These are phyloP conservation scores for Sphagnum fallax DNA, from an alignment of 228 moss, liverwort and hornwort genomes.

Conservation along the genomic window DNA sequence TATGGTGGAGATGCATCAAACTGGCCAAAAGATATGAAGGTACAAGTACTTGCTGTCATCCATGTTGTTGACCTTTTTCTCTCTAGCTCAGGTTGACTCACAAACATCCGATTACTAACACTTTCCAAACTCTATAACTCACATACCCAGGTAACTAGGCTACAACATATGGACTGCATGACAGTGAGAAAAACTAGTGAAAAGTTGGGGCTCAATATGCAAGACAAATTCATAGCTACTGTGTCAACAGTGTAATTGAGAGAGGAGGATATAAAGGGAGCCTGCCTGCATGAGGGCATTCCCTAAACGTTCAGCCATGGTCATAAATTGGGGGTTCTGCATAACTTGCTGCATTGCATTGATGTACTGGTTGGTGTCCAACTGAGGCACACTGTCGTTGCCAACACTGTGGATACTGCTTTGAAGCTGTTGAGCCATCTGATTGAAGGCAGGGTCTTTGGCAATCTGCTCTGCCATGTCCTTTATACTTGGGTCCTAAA, in stretches of 20 bases:
- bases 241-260: not conserved
- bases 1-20: no score
- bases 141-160: no score
- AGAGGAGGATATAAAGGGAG: not conserved
- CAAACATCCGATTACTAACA: no score
- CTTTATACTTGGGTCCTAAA: constrained; percentile 93
- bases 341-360: constrained; percentile 99
- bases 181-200: no score
- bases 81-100: no score
- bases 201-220: no score
- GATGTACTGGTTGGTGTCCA: constrained; percentile 92
- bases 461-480: constrained; percentile 99
- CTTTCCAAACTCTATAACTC: no score
- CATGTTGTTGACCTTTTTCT: no score
- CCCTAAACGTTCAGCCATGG: constrained; percentile 97
- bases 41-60: no score
- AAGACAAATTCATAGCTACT: no score
- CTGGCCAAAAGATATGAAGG: no score
- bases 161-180: no score
- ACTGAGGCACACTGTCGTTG: constrained; percentile 69
- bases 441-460: constrained; percentile 94
- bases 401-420: constrained; percentile 77
- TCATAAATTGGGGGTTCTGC: constrained; percentile 99
- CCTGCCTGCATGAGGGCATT: constrained; percentile 43
- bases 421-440: constrained; percentile 98